Percentiles rank a stretch among this genome's conserved stretches.
Conservation (phyloP, 495 filamentous ascomycete species). For the Aspergillus cavernicola region DNA sequence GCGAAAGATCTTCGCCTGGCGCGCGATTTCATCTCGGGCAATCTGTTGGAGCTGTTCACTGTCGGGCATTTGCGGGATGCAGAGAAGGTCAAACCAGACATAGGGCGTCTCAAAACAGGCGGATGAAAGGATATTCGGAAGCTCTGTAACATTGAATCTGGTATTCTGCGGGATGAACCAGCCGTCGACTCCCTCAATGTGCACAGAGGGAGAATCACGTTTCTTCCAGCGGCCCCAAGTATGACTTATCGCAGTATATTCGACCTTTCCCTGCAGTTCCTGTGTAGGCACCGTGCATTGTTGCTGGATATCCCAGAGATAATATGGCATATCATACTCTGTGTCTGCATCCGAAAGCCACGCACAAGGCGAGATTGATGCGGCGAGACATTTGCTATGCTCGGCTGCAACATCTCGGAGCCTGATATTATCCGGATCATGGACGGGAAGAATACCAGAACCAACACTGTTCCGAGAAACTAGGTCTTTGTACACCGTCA, state of each 20-base stretch:
- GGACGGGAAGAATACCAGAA: background rate
- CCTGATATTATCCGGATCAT: background rate
- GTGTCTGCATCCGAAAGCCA: background rate
- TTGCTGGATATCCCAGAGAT: conserved; percentile 1
- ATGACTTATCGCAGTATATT: conserved; percentile 2
- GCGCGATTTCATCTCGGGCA: conserved; percentile 1
- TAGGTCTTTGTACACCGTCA: background rate
- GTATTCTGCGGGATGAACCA: background rate
- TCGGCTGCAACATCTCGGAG: background rate
- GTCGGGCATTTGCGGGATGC: conserved; percentile 1
- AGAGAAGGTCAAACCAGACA: conserved; percentile 3
- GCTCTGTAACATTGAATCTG: background rate
- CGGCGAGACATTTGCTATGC: background rate
- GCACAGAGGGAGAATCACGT: conserved; percentile 1
- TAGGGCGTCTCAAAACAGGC: background rate
- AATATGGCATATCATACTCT: conserved; percentile 2
- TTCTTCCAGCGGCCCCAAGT: conserved; percentile 1
- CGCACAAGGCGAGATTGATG: conserved; percentile 1
- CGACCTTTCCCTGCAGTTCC: conserved; percentile 1
- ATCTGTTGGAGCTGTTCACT: background rate
- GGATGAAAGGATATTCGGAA: conserved; percentile 1
- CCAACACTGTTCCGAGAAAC: background rate
- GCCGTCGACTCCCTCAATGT: background rate
- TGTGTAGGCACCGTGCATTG: conserved; percentile 1
- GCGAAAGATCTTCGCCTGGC: conserved; percentile 1